Base-by-base conservation (phyloP, 2,329 filamentous ascomycete species). In the Botrytis tulipae region DNA sequence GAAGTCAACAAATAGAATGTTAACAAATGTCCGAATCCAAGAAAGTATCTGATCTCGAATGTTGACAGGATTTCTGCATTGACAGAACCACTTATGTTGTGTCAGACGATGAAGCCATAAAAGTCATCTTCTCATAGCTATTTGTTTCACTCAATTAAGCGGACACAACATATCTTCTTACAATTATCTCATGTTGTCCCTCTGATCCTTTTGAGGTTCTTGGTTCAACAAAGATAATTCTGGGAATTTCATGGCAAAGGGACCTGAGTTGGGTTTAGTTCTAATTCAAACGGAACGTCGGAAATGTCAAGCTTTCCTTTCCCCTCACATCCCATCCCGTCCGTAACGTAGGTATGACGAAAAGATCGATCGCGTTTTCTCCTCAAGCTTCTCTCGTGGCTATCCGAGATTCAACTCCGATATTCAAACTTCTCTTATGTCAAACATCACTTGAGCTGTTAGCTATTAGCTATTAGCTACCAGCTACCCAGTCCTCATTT, bases 301-400 rank as follows among this genome's bases (percentile, higher is more conserved):
- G 66, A 57, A 42, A 68, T 68, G 66, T 57, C 68, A 70, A 63
- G 68, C 42, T 29, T 42, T 20, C 29, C 42, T 29, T 42, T 20
- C 29, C n/a, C 29, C 22, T 54, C 48, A 54, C 48, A 54, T 54
- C 48, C 65, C 65, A 16, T 51, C 63, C 63, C 65, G 25, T 51
- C 63, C 63, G 12, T 54, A n/a, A 35, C 32, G 65, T 29, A 54
- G 25, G 65, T 54, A 57, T 42, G 66, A 68, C 48, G 48, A 32
- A 68, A 32, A 68, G 66, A 68, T 68, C 37, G 66, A 68, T 68
- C 48, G 48, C 66, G 66, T 68, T 68, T 57, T 57, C 25, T 48
- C 66, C 35, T 68, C 48, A 42, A 16, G 25, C 25, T 54, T 42
- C 48, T 29, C 65, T 68, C 65, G 65, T 68, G 65, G 65, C 65